A percentile compares a stretch with the other conserved stretches of the same genome.
Evolutionary conservation across 176 grass and related monocot genomes (phyloP).

Genomic region (Aegilops tauschii): DNA sequence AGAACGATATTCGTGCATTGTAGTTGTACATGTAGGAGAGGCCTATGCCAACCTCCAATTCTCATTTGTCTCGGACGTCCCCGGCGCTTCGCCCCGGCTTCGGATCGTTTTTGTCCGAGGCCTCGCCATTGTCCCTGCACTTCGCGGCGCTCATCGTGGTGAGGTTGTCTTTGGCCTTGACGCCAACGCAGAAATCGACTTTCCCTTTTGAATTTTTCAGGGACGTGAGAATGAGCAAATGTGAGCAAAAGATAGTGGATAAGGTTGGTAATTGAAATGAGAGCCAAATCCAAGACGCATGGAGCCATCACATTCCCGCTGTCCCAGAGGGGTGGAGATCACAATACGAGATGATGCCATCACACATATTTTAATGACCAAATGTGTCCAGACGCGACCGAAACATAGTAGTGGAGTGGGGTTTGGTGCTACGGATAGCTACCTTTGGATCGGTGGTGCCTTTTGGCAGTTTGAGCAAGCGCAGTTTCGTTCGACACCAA

Average conservation of each 20-base stretch:
- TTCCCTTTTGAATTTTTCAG: too few species aligned
- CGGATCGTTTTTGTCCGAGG: too few species aligned
- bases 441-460: conserved; percentile 1
- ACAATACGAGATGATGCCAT: not conserved
- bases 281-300: not conserved
- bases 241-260: not conserved
- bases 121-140: too few species aligned
- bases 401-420: not conserved
- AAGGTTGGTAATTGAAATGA: not conserved
- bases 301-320: not conserved
- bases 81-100: too few species aligned
- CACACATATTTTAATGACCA: not conserved
- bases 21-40: too few species aligned
- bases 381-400: not conserved
- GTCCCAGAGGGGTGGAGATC: not conserved
- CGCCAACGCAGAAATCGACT: too few species aligned
- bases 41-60: too few species aligned
- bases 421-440: conserved; percentile 15
- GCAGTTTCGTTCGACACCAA: conserved; percentile 10
- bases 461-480: conserved; percentile 25
- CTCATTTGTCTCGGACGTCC: too few species aligned
- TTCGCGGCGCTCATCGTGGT: too few species aligned
- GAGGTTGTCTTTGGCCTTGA: too few species aligned
- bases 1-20: too few species aligned
- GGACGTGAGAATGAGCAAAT: too few species aligned